These are phyloP conservation scores for Pseudocercospora ulei DNA, from an alignment of 2,329 filamentous ascomycete species.

Conservation along the genomic window DNA sequence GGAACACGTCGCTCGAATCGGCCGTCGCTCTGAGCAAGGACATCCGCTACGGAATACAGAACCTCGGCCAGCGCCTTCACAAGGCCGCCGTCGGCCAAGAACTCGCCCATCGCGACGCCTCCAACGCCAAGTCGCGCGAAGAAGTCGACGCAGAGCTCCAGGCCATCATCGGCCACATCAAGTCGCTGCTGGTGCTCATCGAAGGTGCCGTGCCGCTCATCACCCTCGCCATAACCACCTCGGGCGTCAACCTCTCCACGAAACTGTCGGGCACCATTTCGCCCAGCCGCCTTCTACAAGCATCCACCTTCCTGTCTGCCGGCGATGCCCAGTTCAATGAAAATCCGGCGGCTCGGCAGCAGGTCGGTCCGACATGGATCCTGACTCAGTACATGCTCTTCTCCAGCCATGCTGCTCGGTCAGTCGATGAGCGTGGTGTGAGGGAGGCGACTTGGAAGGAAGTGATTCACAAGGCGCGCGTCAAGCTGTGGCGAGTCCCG, in stretches of 20 bases:
- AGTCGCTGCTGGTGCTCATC: conserved; percentile 62
- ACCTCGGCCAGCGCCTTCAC: conserved; percentile 64
- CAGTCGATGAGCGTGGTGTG: conserved; percentile 48
- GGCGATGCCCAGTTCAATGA: conserved; percentile 74
- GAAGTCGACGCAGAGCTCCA: conserved; percentile 56
- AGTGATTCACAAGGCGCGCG: conserved; percentile 81
- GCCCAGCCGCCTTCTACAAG: conserved; percentile 80
- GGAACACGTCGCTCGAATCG: conserved; percentile 73
- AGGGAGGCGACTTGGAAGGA: conserved; percentile 82
- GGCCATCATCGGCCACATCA: conserved; percentile 64
- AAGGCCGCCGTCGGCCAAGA: conserved; percentile 58
- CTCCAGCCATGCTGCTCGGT: conserved; percentile 57
- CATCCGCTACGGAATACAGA: conserved; percentile 72
- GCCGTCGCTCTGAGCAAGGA: conserved; percentile 74
- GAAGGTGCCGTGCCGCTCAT: conserved; percentile 86
- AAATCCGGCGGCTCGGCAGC: conserved; percentile 54
- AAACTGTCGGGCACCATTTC: conserved; percentile 73
- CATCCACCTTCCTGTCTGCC: conserved; percentile 79
- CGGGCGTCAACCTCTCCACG: conserved; percentile 75
- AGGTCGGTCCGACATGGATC: conserved; percentile 78
- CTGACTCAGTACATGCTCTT: conserved; percentile 95
- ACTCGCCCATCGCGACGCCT: conserved; percentile 38
- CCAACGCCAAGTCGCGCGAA: conserved; percentile 44
- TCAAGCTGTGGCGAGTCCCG: conserved; percentile 67
- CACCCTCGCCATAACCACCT: conserved; percentile 87